phyloP scores from a whole-genome alignment of 2,329 filamentous ascomycete genomes.

The Fusarium subglutinans region DNA sequence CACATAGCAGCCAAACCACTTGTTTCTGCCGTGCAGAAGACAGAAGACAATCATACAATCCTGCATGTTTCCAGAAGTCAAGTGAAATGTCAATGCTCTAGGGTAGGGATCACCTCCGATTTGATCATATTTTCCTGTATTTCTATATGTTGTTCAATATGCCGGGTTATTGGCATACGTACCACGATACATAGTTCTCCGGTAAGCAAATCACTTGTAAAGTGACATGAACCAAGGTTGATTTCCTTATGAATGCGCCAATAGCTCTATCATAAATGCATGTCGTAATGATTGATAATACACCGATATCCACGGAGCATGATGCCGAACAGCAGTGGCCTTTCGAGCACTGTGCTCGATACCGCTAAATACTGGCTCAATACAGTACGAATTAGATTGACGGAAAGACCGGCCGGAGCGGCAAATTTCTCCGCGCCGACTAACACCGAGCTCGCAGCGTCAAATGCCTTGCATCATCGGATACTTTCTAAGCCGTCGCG shows the following conservation, averaged over 20 bases:
- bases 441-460: constrained; percentile 45
- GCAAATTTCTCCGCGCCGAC: constrained; percentile 50
- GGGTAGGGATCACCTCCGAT: not conserved
- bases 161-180: not conserved
- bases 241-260: not conserved
- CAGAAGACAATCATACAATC: too few species aligned
- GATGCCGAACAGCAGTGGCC: not conserved
- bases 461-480: constrained; percentile 45
- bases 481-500: constrained; percentile 28
- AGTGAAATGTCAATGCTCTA: not conserved
- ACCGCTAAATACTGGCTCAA: fast-evolving
- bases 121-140: not conserved
- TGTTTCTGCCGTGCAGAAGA: not conserved
- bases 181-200: not conserved
- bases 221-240: fast-evolving
- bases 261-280: not conserved
- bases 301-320: constrained; percentile 7
- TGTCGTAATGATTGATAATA: constrained; percentile 4
- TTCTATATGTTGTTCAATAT: not conserved
- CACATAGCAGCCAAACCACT: not conserved
- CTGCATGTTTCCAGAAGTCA: not conserved
- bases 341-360: not conserved
- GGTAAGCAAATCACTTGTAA: too few species aligned
- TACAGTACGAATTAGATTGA: constrained; percentile 1
- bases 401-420: constrained; percentile 38